Evolutionary conservation across 2,329 filamentous ascomycete genomes (phyloP), one percentile per base, ranked within the genome.

Genomic region (Paradendryphiella salina): DNA sequence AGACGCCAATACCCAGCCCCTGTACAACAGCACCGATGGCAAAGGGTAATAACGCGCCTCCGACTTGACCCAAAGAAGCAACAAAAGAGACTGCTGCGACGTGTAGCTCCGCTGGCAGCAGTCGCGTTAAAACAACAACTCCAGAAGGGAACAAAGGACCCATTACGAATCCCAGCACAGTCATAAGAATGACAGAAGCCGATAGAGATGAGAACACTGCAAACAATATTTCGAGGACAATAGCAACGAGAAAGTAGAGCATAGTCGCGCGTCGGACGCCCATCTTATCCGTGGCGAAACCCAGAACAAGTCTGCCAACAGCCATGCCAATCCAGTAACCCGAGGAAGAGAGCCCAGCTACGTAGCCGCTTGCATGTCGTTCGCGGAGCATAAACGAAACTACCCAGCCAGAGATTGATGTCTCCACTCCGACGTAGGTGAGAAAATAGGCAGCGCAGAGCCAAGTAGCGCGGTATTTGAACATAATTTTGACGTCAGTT

Each of bases 281-380:
- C 1, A 71, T 57, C 5, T 39, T 54, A n/a, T 71, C 67, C 0
- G 68, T 71, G 5, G 64, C 37, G 3, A 61, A 56, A 3, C 68
- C 68, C 8, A 71, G 35, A 0, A 52, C 43, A 11, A 71, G 52
- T 17, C 77, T 61, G 0, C 77, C 77, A 5, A 70, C 46, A 0
- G 75, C 73, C 73, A 78, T 77, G 13, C 77, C 77, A 14, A 70
- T 62, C 73, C 76, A 79, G 58, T 77, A 79, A 0, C 71, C 71
- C 1, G 76, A 76, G 0, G 75, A 77, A 8, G 74, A 73, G 0
- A 78, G 59, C 7, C 72, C 73, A 4, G 76, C 71, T 0, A 74
- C 54, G 10, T 73, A 72, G 0, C 69, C 61, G 3, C 73, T 66
- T 0, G 71, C 64, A 33, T 73, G 63, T 4, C 76, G 75, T 11